These are phyloP conservation scores for Rhizopogon vesiculosus DNA, from an alignment of 768 basidiomycete genomes.

Conservation along the genomic window DNA sequence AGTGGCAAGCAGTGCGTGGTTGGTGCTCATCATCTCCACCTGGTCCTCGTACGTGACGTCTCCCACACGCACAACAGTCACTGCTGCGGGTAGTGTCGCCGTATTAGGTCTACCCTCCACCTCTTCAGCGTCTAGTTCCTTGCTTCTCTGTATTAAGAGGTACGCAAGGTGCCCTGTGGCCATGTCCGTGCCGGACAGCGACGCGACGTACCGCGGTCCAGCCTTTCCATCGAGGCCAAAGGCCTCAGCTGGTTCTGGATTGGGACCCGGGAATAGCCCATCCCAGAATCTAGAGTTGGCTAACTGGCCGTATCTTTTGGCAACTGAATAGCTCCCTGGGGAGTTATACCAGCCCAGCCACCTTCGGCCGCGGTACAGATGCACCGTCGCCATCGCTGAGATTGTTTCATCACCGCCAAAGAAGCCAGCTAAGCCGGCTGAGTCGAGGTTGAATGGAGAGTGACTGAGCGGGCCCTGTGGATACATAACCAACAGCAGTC, in stretches of 20 bases:
- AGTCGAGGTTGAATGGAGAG: conserved; percentile 17
- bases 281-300: conserved; percentile 25
- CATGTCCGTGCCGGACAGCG: conserved; percentile 25
- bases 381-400: conserved; percentile 31
- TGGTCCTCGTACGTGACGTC: conserved; percentile 15
- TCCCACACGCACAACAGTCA: conserved; percentile 19
- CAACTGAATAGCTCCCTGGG: conserved; percentile 30
- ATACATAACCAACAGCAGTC: not conserved
- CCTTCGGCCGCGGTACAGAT: conserved; percentile 24
- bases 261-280: conserved; percentile 26
- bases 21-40: not conserved
- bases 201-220: conserved; percentile 22
- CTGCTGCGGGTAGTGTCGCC: conserved; percentile 11
- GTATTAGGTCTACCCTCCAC: conserved; percentile 6
- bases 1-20: conserved; percentile 13
- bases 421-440: conserved; percentile 29
- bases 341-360: conserved; percentile 35
- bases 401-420: conserved; percentile 35
- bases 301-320: conserved; percentile 26
- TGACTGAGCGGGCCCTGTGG: conserved; percentile 2
- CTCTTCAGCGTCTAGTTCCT: not conserved
- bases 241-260: conserved; percentile 19
- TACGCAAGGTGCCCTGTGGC: conserved; percentile 25
- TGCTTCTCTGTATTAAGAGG: conserved; percentile 16
- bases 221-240: conserved; percentile 24